These are phyloP conservation scores for Quercus phellos DNA, from an alignment of 331 rosid genomes.

Conservation along the genomic window DNA sequence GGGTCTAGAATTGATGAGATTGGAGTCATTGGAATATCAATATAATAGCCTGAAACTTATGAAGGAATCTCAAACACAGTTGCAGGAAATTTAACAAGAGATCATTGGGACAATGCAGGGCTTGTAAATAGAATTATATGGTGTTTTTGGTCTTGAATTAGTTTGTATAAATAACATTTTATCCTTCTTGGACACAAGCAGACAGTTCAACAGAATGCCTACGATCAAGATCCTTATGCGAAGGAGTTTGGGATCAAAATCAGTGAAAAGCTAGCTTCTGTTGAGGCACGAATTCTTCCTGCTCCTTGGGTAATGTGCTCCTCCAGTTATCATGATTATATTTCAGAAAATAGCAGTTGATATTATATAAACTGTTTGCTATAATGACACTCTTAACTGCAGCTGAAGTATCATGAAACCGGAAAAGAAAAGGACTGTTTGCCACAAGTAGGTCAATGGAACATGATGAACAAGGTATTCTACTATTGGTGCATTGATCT, in stretches of 20 bases:
- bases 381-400: slow-evolving; percentile 23
- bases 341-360: neutral
- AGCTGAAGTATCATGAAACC: slow-evolving; percentile 91
- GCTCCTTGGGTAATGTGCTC: slow-evolving; percentile 82
- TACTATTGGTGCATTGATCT: neutral
- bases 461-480: slow-evolving; percentile 98
- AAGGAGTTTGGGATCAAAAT: slow-evolving; percentile 88
- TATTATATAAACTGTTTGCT: slow-evolving; percentile 3
- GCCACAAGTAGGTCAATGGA: slow-evolving; percentile 99
- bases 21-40: neutral
- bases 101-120: neutral
- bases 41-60: neutral
- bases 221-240: slow-evolving; percentile 91
- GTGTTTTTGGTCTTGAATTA: neutral
- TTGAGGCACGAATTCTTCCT: slow-evolving; percentile 96
- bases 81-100: neutral
- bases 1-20: neutral
- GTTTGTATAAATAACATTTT: neutral
- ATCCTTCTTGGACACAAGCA: slow-evolving; percentile 18
- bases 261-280: slow-evolving; percentile 85
- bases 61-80: neutral
- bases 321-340: slow-evolving; percentile 14
- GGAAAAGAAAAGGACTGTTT: slow-evolving; percentile 95
- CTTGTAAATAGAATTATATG: neutral
- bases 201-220: slow-evolving; percentile 84